A percentile compares a stretch with the other conserved stretches of the same genome.
Evolutionary conservation across 495 filamentous ascomycete genomes (phyloP).

Genomic region (Penicillium silybi): DNA sequence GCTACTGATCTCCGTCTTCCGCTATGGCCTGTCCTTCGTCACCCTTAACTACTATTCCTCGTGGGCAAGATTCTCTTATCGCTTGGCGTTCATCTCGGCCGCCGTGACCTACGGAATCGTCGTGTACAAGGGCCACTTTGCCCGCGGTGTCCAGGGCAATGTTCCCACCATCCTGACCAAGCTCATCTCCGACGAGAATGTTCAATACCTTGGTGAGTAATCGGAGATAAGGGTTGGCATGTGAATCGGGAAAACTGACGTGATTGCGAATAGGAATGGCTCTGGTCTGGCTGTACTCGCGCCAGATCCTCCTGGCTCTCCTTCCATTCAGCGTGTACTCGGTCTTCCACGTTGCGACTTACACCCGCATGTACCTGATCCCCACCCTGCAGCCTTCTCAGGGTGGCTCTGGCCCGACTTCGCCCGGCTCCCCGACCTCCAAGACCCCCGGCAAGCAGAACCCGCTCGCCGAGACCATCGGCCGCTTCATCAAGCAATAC

Average conservation of each 20-base stretch:
- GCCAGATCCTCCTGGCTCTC: constrained; percentile 84
- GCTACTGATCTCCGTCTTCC: constrained; percentile 73
- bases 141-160: constrained; percentile 61
- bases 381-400: constrained; percentile 45
- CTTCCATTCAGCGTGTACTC: constrained; percentile 96
- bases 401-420: constrained; percentile 38
- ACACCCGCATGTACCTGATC: constrained; percentile 52
- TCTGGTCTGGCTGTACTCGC: constrained; percentile 87
- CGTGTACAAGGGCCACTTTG: constrained; percentile 95
- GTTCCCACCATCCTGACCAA: constrained; percentile 57
- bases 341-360: constrained; percentile 92
- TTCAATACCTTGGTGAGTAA: constrained; percentile 88
- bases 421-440: constrained; percentile 50
- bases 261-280: constrained; percentile 68
- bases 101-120: constrained; percentile 95
- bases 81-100: constrained; percentile 81
- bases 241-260: neutral
- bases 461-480: constrained; percentile 74
- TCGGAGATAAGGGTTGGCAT: neutral
- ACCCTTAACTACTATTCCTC: constrained; percentile 74
- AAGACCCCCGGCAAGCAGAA: constrained; percentile 61
- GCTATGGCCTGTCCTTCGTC: constrained; percentile 78
- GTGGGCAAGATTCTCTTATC: constrained; percentile 78
- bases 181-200: constrained; percentile 84
- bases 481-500: constrained; percentile 93